These are phyloP conservation scores for Diplotaxis tenuifolia DNA, from an alignment of 345 rosid species.

Conservation along the genomic window DNA sequence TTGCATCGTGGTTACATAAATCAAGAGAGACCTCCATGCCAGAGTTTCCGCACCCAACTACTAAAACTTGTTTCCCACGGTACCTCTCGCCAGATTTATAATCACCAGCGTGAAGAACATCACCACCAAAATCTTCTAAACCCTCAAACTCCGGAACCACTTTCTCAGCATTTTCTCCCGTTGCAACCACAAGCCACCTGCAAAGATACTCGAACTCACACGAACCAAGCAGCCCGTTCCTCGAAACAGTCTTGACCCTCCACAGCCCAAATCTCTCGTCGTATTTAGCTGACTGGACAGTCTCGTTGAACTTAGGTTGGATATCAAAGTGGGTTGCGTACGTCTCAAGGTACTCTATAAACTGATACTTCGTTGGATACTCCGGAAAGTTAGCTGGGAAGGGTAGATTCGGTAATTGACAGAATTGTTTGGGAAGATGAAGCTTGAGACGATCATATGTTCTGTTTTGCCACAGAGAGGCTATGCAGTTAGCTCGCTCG, in stretches of 20 bases:
- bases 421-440: constrained; percentile 79
- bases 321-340: constrained; percentile 61
- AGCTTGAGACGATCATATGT: constrained; percentile 83
- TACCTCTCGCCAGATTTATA: constrained; percentile 64
- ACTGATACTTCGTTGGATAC: constrained; percentile 70
- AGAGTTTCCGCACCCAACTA: constrained; percentile 87
- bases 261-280: constrained; percentile 63
- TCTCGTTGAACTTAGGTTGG: constrained; percentile 59
- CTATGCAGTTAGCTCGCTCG: constrained; percentile 72
- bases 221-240: constrained; percentile 12
- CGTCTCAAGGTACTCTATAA: constrained; percentile 62
- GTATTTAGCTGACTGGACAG: constrained; percentile 65
- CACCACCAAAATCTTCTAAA: constrained; percentile 52
- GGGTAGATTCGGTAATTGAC: constrained; percentile 60
- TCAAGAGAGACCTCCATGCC: constrained; percentile 90
- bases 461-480: constrained; percentile 77
- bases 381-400: constrained; percentile 65
- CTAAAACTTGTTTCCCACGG: constrained; percentile 57
- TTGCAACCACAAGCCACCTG: constrained; percentile 80
- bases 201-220: constrained; percentile 66
- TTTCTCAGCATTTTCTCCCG: constrained; percentile 81
- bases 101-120: constrained; percentile 61
- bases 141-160: constrained; percentile 71
- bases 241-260: constrained; percentile 56
- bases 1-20: constrained; percentile 58